Evolutionary conservation across 179 eudicot genomes (phyloP), one percentile per base, ranked within the genome.

Genomic region (Silene noctiflora): DNA sequence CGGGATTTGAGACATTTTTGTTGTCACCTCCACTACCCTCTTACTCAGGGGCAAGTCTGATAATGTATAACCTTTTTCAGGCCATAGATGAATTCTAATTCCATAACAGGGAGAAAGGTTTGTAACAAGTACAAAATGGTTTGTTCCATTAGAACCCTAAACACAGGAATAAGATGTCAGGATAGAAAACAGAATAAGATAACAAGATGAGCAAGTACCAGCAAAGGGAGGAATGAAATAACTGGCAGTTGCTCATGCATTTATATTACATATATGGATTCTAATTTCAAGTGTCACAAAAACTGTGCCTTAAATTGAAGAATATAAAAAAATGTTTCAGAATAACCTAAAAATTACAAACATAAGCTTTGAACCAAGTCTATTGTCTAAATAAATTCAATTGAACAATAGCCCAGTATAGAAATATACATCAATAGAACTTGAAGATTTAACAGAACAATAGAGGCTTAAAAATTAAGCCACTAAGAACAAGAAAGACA

Each of bases 61-160:
- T 24, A 79, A 77, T 65, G 85, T 76, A 44, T 79, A 89, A 75
- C 88, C 88, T 81, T 90, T 95, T 83, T 93, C 98, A 77, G 90
- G 91, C 99, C 99, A 95, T 77, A 95, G 97, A 87, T 95, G 98
- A 66, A 95, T 81, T 85, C 96, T 87, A 62, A 95, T 87, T 51
- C 98, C 99, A 75, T 86, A 77, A 77, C 99, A 95, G n/a, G 99
- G 99, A 75, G 87, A 81, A 83, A 95, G 98, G 81, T 95, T 95
- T 78, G 99, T 93, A 60, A 90, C 99, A 77, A 95, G 88, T 63
- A 91, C 86, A 78, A 95, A 95, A 87, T 91, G 91, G 71, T 79
- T 83, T 83, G 84, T 90, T 61, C 96, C 92, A 65, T 89, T 84
- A 3, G 88, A 83, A 68, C 93, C 98, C 99, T 95, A 73, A 75